Evolutionary conservation across 2,329 filamentous ascomycete genomes (phyloP).

Genomic region (Fusarium sp.): DNA sequence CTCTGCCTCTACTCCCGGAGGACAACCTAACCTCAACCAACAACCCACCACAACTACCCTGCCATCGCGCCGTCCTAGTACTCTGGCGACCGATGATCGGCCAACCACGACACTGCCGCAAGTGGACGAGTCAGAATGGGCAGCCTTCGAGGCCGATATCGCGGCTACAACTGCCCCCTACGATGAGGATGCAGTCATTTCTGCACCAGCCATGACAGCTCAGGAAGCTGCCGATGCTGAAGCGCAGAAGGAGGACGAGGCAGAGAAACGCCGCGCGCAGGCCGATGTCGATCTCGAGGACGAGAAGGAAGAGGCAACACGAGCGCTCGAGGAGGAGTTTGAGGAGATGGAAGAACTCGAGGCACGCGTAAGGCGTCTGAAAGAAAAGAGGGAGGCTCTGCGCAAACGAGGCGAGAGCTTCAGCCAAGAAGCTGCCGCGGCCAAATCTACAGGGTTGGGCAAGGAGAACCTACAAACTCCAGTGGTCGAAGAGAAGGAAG

Average conservation of each 20-base stretch:
- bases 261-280: conserved; percentile 64
- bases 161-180: conserved; percentile 58
- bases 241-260: conserved; percentile 61
- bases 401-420: conserved; percentile 53
- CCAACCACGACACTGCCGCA: conserved; percentile 32
- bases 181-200: conserved; percentile 69
- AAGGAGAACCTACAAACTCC: conserved; percentile 47
- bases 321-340: conserved; percentile 80
- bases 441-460: conserved; percentile 25
- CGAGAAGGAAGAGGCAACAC: conserved; percentile 80
- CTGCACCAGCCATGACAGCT: conserved; percentile 74
- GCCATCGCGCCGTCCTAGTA: conserved; percentile 44
- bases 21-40: conserved; percentile 19
- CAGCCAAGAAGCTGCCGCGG: conserved; percentile 43
- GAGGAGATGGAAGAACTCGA: conserved; percentile 87
- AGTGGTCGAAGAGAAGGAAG: conserved; percentile 54
- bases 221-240: conserved; percentile 70
- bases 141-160: conserved; percentile 87
- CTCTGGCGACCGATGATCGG: conserved; percentile 33
- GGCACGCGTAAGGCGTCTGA: conserved; percentile 74
- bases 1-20: conserved; percentile 55
- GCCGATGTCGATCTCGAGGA: conserved; percentile 69
- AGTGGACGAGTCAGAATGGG: conserved; percentile 83
- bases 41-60: conserved; percentile 45
- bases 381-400: conserved; percentile 77